phyloP scores from a whole-genome alignment of 1,139 yeast genomes.

The Dujonia santamariae region DNA sequence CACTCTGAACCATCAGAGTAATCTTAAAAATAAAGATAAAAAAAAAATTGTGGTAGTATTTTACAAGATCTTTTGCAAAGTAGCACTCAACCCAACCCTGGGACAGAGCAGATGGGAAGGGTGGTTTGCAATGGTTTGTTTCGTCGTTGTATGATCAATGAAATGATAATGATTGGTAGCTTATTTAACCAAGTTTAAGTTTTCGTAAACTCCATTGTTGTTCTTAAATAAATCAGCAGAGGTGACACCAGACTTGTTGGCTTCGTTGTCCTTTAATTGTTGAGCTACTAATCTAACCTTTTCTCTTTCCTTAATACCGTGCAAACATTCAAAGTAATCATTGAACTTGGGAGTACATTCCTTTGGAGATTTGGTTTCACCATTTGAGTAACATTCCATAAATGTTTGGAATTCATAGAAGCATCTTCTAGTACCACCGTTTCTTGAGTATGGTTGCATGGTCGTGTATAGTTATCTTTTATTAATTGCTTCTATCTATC shows the following conservation, averaged over 20 bases:
- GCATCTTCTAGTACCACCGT: conserved; percentile 50
- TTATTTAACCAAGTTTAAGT: conserved; percentile 40
- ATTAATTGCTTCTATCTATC: neutral
- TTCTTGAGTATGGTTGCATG: conserved; percentile 52
- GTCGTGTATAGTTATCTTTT: no score
- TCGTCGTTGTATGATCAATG: no score
- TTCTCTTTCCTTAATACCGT: conserved; percentile 48
- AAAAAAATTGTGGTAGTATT: no score
- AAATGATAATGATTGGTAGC: neutral
- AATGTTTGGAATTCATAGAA: conserved; percentile 49
- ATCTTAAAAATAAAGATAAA: no score
- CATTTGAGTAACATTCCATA: conserved; percentile 46
- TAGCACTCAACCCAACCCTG: no score
- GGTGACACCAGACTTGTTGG: conserved; percentile 37
- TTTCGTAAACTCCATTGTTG: conserved; percentile 43
- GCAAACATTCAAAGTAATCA: conserved; percentile 49
- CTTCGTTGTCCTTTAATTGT: conserved; percentile 46
- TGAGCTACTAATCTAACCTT: conserved; percentile 44
- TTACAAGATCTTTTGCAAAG: no score
- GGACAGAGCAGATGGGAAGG: no score
- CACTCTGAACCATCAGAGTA: no score
- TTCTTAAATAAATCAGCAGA: conserved; percentile 45
- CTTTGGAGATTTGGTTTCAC: conserved; percentile 41
- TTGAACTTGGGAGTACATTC: conserved; percentile 45
- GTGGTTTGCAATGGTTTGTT: no score